Evolutionary conservation across 1,284 basidiomycete species (phyloP).

Genomic region (Tilletia indica): DNA sequence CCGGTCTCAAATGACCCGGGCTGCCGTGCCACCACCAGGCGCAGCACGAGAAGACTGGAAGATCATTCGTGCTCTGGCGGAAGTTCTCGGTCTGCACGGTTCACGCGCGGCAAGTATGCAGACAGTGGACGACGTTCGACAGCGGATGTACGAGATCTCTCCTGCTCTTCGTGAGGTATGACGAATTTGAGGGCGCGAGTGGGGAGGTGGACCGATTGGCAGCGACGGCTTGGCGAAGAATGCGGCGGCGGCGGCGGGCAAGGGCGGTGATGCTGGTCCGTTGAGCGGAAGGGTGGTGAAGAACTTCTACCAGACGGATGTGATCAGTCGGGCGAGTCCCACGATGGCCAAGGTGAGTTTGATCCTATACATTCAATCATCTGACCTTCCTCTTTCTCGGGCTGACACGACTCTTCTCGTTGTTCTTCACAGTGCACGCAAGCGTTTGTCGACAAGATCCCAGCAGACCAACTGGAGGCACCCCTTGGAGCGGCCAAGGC

Average conservation of each 20-base stretch:
- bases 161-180: conserved; percentile 86
- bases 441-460: conserved; percentile 36
- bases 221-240: conserved; percentile 13
- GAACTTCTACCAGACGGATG: conserved; percentile 96
- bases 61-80: conserved; percentile 92
- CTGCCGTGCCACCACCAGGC: conserved; percentile 91
- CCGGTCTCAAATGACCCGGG: conserved; percentile 82
- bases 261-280: background rate
- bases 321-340: conserved; percentile 61
- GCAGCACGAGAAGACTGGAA: conserved; percentile 98
- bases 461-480: conserved; percentile 24
- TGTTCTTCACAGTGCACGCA: conserved; percentile 29
- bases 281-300: conserved; percentile 59
- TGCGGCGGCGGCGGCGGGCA: background rate
- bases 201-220: conserved; percentile 17
- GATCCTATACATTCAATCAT: too few relatives aligned
- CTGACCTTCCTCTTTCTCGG: background rate
- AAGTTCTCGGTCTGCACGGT: conserved; percentile 69
- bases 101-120: background rate
- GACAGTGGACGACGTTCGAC: conserved; percentile 64
- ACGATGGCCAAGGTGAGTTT: conserved; percentile 50
- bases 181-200: conserved; percentile 76
- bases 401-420: background rate
- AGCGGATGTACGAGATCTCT: conserved; percentile 96
- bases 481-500: conserved; percentile 15